Percentiles rank a stretch among this genome's conserved stretches.
Conservation (phyloP, 2,329 filamentous ascomycete species). For the Xylariaceae sp. region DNA sequence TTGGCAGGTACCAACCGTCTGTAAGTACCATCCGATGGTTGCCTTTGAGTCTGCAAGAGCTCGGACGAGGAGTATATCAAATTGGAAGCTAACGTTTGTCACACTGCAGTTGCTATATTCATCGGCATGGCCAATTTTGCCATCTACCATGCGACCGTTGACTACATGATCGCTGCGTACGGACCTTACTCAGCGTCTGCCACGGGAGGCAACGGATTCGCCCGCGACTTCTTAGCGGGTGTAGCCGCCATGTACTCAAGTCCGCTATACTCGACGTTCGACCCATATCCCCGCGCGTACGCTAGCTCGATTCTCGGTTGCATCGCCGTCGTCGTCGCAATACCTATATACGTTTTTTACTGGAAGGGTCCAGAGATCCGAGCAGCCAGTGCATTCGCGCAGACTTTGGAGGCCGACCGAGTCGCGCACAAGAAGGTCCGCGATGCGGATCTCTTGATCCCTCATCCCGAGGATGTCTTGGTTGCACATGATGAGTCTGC, state of each 20-base stretch:
- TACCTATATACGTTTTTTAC: conserved; percentile 52
- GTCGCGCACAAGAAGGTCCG: neutral
- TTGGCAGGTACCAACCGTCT: conserved; percentile 48
- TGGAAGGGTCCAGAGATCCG: conserved; percentile 48
- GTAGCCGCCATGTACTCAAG: conserved; percentile 54
- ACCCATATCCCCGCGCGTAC: conserved; percentile 21
- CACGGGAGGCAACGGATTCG: conserved; percentile 60
- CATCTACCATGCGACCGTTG: conserved; percentile 61
- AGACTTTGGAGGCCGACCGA: conserved; percentile 1
- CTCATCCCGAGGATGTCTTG: neutral
- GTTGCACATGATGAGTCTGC: neutral
- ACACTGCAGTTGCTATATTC: conserved; percentile 50
- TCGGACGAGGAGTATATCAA: too few species aligned
- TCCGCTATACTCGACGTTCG: conserved; percentile 41
- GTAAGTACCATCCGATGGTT: too few species aligned
- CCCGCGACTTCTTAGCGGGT: conserved; percentile 58
- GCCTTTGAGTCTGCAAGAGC: too few species aligned
- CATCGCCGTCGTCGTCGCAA: conserved; percentile 42
- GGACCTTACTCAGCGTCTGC: conserved; percentile 59
- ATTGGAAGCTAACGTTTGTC: too few species aligned
- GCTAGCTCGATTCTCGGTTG: conserved; percentile 48
- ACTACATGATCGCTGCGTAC: conserved; percentile 63
- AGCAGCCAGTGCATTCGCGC: conserved; percentile 43
- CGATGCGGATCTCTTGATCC: neutral
- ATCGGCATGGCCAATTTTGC: conserved; percentile 57